Percentiles rank a stretch among this genome's conserved stretches.
These are phyloP conservation scores for Penicillium subrubescens DNA, from an alignment of 495 filamentous ascomycete species.

Conservation along the genomic window DNA sequence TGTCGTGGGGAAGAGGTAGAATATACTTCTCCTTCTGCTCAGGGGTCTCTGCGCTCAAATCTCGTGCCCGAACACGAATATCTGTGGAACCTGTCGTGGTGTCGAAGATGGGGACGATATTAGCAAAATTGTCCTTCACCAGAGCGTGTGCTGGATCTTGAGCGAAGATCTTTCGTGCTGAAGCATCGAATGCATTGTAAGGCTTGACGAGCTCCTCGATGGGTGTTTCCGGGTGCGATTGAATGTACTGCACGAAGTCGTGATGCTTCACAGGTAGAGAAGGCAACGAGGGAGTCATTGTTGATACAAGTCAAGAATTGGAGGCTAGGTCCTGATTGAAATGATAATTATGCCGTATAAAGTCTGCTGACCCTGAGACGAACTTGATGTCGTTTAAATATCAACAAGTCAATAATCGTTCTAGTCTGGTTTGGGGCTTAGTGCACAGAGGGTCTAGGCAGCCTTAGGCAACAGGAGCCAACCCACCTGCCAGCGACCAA, in stretches of 20 bases:
- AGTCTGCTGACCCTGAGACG: neutral
- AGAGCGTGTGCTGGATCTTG: slow-evolving; percentile 63
- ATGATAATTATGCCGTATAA: neutral
- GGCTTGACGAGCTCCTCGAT: slow-evolving; percentile 63
- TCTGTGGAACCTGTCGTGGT: slow-evolving; percentile 49
- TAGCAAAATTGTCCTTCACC: slow-evolving; percentile 62
- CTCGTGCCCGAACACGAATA: slow-evolving; percentile 64
- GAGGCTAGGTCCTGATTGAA: neutral
- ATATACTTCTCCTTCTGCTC: slow-evolving; percentile 68
- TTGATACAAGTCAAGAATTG: neutral
- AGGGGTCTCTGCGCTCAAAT: slow-evolving; percentile 58
- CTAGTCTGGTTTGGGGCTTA: slow-evolving; percentile 3
- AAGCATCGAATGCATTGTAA: slow-evolving; percentile 68
- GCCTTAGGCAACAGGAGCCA: slow-evolving; percentile 5
- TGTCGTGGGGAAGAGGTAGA: slow-evolving; percentile 61
- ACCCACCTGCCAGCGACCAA: neutral
- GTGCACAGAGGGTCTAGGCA: neutral
- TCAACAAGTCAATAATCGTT: neutral
- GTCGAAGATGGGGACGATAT: slow-evolving; percentile 70
- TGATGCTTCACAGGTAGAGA: slow-evolving; percentile 41
- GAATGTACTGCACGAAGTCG: slow-evolving; percentile 47
- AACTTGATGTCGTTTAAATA: slow-evolving; percentile 3
- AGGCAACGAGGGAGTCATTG: slow-evolving; percentile 35
- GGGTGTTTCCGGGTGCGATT: slow-evolving; percentile 52
- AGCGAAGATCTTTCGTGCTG: slow-evolving; percentile 69